A percentile compares a stretch with the other conserved stretches of the same genome.
These are phyloP conservation scores for Kodamaea arcana DNA, from an alignment of 1,139 yeast genomes.

Conservation along the genomic window DNA sequence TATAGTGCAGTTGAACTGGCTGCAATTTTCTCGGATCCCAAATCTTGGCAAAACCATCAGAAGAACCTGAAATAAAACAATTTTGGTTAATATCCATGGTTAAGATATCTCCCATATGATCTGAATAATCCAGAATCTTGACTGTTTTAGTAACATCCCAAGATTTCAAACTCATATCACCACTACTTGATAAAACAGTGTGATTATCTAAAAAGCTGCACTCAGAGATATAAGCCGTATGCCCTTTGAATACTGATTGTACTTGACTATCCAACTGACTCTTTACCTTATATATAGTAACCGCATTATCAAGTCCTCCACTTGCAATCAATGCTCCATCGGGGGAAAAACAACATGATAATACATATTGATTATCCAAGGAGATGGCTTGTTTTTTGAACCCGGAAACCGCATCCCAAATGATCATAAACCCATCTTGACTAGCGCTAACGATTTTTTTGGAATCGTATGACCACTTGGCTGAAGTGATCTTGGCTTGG, in stretches of 20 bases:
- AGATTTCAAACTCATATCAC: conserved; percentile 74
- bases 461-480: conserved; percentile 67
- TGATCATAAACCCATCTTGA: conserved; percentile 80
- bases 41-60: conserved; percentile 66
- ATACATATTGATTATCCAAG: conserved; percentile 72
- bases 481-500: conserved; percentile 64
- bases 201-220: conserved; percentile 59
- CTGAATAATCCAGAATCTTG: conserved; percentile 55
- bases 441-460: conserved; percentile 63
- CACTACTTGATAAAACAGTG: conserved; percentile 67
- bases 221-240: conserved; percentile 77
- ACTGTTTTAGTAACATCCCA: conserved; percentile 76
- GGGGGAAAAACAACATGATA: conserved; percentile 71
- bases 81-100: conserved; percentile 37
- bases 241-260: conserved; percentile 64
- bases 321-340: conserved; percentile 63
- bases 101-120: conserved; percentile 79
- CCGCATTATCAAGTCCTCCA: conserved; percentile 79
- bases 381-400: conserved; percentile 67
- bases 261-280: conserved; percentile 15
- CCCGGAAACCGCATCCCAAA: conserved; percentile 82
- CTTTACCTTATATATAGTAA: conserved; percentile 61
- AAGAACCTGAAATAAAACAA: conserved; percentile 49
- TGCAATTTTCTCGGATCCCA: conserved; percentile 64
- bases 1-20: conserved; percentile 57